These are phyloP conservation scores for Sporobolomyces pararoseus DNA, from an alignment of 768 basidiomycete genomes.

Conservation along the genomic window DNA sequence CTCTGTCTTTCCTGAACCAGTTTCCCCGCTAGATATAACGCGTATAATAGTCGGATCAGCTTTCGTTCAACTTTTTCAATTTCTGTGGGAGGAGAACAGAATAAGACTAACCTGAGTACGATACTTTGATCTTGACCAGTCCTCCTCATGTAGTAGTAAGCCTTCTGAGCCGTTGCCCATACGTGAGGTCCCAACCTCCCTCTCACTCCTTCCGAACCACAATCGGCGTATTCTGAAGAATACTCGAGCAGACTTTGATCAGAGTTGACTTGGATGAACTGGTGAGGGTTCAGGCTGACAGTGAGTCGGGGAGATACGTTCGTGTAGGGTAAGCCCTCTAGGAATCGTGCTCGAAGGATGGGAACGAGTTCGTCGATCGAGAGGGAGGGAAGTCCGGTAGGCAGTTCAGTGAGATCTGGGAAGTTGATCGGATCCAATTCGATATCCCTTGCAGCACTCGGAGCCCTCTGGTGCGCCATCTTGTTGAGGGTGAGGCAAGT, in stretches of 20 bases:
- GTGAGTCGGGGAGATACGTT: slow-evolving; percentile 65
- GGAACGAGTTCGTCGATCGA: slow-evolving; percentile 76
- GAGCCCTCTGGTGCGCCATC: background rate
- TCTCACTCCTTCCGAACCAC: slow-evolving; percentile 52
- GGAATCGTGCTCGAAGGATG: slow-evolving; percentile 79
- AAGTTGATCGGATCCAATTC: slow-evolving; percentile 37
- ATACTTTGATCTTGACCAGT: slow-evolving; percentile 91
- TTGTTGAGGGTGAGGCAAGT: background rate
- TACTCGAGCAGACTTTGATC: slow-evolving; percentile 82
- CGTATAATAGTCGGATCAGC: background rate
- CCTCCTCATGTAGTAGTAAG: slow-evolving; percentile 92
- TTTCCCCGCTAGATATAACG: slow-evolving; percentile 67
- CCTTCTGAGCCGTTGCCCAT: slow-evolving; percentile 83
- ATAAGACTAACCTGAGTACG: slow-evolving; percentile 64
- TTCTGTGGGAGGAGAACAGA: background rate
- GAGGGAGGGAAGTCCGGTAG: slow-evolving; percentile 59
- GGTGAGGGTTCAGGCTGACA: slow-evolving; percentile 89
- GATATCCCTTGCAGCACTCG: background rate
- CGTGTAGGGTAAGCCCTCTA: slow-evolving; percentile 78
- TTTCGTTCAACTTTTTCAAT: slow-evolving; percentile 5
- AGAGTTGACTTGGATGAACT: slow-evolving; percentile 75
- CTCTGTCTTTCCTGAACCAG: slow-evolving; percentile 90
- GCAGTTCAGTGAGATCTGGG: slow-evolving; percentile 60
- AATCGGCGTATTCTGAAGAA: slow-evolving; percentile 74
- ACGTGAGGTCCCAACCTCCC: slow-evolving; percentile 71